phyloP scores from a whole-genome alignment of 495 filamentous ascomycete genomes.

The Opeltia flavorubescens region DNA sequence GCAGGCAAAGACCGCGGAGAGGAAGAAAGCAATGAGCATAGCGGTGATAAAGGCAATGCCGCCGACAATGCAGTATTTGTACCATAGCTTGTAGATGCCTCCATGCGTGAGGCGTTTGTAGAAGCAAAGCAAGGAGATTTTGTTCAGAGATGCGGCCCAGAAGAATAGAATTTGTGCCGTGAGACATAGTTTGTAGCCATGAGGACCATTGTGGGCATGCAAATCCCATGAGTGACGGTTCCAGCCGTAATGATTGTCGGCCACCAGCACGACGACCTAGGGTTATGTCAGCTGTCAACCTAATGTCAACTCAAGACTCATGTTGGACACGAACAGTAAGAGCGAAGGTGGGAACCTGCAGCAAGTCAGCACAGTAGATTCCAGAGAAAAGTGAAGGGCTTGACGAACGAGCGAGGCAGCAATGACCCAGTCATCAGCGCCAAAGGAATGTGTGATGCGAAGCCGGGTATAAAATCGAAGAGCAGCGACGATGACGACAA shows the following conservation, averaged over 20 bases:
- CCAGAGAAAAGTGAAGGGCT: no score
- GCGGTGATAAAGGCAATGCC: conserved; percentile 30
- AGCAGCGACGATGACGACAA: conserved; percentile 28
- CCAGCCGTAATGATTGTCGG: conserved; percentile 34
- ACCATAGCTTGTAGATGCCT: conserved; percentile 22
- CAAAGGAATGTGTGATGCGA: conserved; percentile 26
- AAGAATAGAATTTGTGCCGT: conserved; percentile 39
- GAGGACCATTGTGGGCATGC: conserved; percentile 20
- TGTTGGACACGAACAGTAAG: no score
- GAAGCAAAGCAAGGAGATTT: conserved; percentile 44
- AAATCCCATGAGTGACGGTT: conserved; percentile 44
- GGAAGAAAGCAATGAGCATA: conserved; percentile 32
- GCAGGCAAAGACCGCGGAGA: conserved; percentile 43
- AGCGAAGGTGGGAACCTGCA: conserved; percentile 15
- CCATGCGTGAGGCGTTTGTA: conserved; percentile 35
- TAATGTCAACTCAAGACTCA: no score
- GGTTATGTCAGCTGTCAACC: no score
- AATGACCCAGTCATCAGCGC: conserved; percentile 36
- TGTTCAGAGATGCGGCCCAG: conserved; percentile 36
- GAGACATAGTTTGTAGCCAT: conserved; percentile 32
- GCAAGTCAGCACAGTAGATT: background rate
- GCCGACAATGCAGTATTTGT: conserved; percentile 28
- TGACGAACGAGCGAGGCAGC: conserved; percentile 12
- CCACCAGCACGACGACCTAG: conserved; percentile 27
- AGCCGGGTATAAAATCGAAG: conserved; percentile 37